A percentile compares a stretch with the other conserved stretches of the same genome.
Evolutionary conservation across 345 rosid species (phyloP).

Genomic region (Dimocarpus longan): DNA sequence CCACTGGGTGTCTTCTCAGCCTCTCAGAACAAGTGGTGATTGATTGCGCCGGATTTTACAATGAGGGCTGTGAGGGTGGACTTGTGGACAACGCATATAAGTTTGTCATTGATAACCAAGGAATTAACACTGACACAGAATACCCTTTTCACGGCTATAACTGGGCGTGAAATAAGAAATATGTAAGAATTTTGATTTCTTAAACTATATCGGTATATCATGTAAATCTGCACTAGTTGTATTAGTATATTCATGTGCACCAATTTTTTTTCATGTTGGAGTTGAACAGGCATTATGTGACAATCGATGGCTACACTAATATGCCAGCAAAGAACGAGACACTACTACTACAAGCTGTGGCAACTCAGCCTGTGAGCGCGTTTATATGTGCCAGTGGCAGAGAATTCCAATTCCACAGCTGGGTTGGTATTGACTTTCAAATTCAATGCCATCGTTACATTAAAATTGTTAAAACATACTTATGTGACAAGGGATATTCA

Average conservation of each 20-base stretch:
- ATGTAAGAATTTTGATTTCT: conserved; percentile 39
- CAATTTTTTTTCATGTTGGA: conserved; percentile 30
- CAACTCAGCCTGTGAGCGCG: conserved; percentile 85
- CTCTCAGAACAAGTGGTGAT: conserved; percentile 88
- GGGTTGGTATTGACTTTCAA: conserved; percentile 46
- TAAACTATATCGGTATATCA: not conserved
- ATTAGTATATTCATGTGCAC: conserved; percentile 2
- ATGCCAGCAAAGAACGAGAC: conserved; percentile 60
- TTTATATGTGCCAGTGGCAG: conserved; percentile 94
- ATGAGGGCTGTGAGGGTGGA: conserved; percentile 83
- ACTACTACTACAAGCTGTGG: conserved; percentile 63
- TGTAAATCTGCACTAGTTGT: not conserved
- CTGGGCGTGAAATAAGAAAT: conserved; percentile 62
- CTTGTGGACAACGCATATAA: conserved; percentile 89
- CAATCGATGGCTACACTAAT: conserved; percentile 73
- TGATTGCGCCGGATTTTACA: conserved; percentile 74
- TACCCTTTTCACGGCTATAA: conserved; percentile 66
- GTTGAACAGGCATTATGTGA: conserved; percentile 66
- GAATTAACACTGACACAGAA: conserved; percentile 82
- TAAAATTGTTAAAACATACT: conserved; percentile 12
- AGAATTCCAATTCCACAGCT: conserved; percentile 84
- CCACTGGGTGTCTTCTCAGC: conserved; percentile 79
- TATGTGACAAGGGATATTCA: conserved; percentile 70
- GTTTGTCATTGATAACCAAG: conserved; percentile 67
- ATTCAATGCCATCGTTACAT: conserved; percentile 7